Percentiles rank a stretch among this genome's conserved stretches.
Evolutionary conservation across 352 stramenopile species (phyloP).

Genomic region (Pythium apleroticum): DNA sequence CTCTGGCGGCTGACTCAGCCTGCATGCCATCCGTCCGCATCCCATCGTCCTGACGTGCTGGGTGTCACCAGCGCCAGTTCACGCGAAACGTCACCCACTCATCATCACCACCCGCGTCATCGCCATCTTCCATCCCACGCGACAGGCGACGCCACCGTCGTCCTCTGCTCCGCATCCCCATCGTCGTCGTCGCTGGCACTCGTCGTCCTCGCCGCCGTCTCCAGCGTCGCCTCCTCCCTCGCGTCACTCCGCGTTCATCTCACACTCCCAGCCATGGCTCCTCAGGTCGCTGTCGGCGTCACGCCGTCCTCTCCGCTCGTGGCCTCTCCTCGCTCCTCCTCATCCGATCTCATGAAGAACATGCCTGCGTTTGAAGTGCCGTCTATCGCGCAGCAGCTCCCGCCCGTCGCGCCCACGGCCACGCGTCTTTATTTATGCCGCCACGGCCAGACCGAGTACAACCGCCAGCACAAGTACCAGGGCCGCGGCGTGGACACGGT

Average conservation of each 20-base stretch:
- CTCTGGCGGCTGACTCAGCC: not conserved
- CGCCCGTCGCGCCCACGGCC: slow-evolving; percentile 45
- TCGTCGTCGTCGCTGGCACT: slow-evolving; percentile 1
- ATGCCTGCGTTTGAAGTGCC: slow-evolving; percentile 20
- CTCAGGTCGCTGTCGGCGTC: slow-evolving; percentile 12
- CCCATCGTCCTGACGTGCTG: slow-evolving; percentile 20
- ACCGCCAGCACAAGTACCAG: slow-evolving; percentile 70
- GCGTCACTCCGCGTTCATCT: slow-evolving; percentile 2
- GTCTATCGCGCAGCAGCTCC: slow-evolving; percentile 52
- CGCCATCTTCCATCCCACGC: not conserved
- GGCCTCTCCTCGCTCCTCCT: slow-evolving; percentile 12
- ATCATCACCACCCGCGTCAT: not conserved
- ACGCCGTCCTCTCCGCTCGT: not conserved
- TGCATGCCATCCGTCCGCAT: slow-evolving; percentile 8
- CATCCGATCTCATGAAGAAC: slow-evolving; percentile 16
- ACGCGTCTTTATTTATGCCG: slow-evolving; percentile 75
- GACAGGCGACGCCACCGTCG: not conserved
- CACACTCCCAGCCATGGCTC: slow-evolving; percentile 18
- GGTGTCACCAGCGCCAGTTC: slow-evolving; percentile 17
- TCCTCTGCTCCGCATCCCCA: not conserved
- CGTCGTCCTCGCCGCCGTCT: slow-evolving; percentile 1
- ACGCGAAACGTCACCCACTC: slow-evolving; percentile 17
- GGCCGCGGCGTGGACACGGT: slow-evolving; percentile 75
- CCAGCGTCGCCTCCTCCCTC: not conserved
- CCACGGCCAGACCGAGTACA: slow-evolving; percentile 82